Conservation (phyloP, 345 rosid genomes). For the Arabis alpina region DNA sequence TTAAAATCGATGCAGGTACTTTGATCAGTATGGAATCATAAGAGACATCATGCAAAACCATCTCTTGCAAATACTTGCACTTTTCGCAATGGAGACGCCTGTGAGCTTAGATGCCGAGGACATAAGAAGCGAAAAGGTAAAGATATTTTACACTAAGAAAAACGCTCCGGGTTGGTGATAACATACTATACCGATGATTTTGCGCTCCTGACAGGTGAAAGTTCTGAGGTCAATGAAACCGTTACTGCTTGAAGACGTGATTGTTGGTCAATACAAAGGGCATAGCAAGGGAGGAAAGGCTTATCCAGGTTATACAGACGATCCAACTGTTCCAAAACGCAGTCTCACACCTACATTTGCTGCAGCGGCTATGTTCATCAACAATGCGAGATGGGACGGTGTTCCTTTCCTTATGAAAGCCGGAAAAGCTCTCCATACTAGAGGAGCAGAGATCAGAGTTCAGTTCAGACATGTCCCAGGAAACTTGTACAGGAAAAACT, state of each 20-base stretch:
- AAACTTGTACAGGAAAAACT: slow-evolving; percentile 72
- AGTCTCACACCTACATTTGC: slow-evolving; percentile 92
- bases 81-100: slow-evolving; percentile 98
- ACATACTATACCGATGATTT: background rate
- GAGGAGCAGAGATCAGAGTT: slow-evolving; percentile 86
- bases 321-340: slow-evolving; percentile 69
- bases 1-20: slow-evolving; percentile 53
- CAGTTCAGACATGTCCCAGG: slow-evolving; percentile 94
- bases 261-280: slow-evolving; percentile 88
- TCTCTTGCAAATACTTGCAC: slow-evolving; percentile 85
- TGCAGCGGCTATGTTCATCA: slow-evolving; percentile 85
- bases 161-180: background rate
- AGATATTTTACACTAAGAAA: background rate
- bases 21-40: slow-evolving; percentile 87
- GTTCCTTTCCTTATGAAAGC: slow-evolving; percentile 97
- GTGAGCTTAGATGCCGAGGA: slow-evolving; percentile 97
- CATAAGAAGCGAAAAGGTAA: slow-evolving; percentile 88
- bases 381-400: slow-evolving; percentile 96
- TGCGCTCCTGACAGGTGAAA: slow-evolving; percentile 60
- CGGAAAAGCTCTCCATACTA: slow-evolving; percentile 86
- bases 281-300: slow-evolving; percentile 63
- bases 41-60: slow-evolving; percentile 96
- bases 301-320: slow-evolving; percentile 74
- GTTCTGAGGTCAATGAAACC: slow-evolving; percentile 89
- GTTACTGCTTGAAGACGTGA: slow-evolving; percentile 71